Evolutionary conservation across 1,284 basidiomycete species (phyloP), one percentile per base, ranked within the genome.

Genomic region (Fistulina hepatica): DNA sequence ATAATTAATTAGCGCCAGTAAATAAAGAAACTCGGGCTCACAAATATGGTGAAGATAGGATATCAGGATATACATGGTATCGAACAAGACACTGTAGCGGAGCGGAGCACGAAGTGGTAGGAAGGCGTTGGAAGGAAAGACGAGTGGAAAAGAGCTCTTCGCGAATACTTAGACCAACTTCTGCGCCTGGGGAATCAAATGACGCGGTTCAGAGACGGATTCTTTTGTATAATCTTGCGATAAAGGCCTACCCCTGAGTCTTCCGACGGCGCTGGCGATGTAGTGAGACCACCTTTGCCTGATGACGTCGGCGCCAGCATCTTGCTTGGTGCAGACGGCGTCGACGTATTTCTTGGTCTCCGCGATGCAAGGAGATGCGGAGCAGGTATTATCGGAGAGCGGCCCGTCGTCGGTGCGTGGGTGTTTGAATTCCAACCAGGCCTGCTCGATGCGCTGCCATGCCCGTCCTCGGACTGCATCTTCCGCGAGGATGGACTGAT

Each of bases 181-280:
- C n/a, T n/a, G n/a, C n/a, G n/a, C n/a, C n/a, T n/a, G 34, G 42
- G 34, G 42, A 45, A 27, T 22, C 38, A 36, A 27, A n/a, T 31
- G 44, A 24, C 23, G 36, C 35, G 41, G 41, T 66, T 69, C 55
- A 84, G 61, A 42, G 75, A 72, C 32, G 76, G 77, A 53, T 84
- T 77, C 48, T 81, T 72, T 31, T 72, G 74, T 50, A 85, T 66
- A 54, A 85, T 72, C 57, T 82, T 78, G 42, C 80, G 75, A 61
- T 85, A 83, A 51, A 86, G 57, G 44, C 79, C 81, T 48, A 86
- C 80, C 46, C 80, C 81, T 39, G 83, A 86, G 55, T 86, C 82
- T 54, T 86, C 82, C 26, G 80, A 83, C n/a, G 77, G 81, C 22
- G 78, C 79, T 41, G 82, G 81, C 7, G 81, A 83, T 12, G 71